phyloP scores from a whole-genome alignment of 306 rosid species.

The Vigna radiata region DNA sequence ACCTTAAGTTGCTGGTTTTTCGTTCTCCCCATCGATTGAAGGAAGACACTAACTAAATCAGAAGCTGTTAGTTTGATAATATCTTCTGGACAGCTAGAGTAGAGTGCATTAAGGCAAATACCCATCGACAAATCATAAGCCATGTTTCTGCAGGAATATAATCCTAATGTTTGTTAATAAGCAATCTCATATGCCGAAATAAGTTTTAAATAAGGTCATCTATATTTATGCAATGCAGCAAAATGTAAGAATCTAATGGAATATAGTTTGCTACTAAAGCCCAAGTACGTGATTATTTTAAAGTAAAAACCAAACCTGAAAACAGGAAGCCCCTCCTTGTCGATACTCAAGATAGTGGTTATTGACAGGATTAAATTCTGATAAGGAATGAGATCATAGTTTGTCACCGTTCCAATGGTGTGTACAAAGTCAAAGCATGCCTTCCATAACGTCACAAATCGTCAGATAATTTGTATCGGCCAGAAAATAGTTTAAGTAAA shows the following conservation, averaged over 20 bases:
- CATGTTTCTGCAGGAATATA: constrained; percentile 65
- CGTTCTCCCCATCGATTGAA: constrained; percentile 68
- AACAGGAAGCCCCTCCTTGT: constrained; percentile 86
- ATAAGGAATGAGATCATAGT: constrained; percentile 70
- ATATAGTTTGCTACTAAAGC: constrained; percentile 27
- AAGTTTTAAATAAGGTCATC: neutral
- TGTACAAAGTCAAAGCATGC: constrained; percentile 86
- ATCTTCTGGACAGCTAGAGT: constrained; percentile 73
- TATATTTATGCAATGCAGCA: neutral
- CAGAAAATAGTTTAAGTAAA: constrained; percentile 10
- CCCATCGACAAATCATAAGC: constrained; percentile 84
- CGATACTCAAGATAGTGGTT: constrained; percentile 68
- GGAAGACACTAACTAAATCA: constrained; percentile 70
- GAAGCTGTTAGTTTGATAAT: constrained; percentile 81
- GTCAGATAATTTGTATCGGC: constrained; percentile 44
- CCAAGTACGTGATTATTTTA: neutral
- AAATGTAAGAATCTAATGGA: constrained; percentile 23
- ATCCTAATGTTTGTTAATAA: constrained; percentile 31
- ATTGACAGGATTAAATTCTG: constrained; percentile 72
- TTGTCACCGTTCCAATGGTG: constrained; percentile 64
- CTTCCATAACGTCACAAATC: constrained; percentile 60
- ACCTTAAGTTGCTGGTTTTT: constrained; percentile 96
- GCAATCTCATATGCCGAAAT: neutral
- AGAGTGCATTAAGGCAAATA: constrained; percentile 74
- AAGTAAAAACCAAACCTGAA: constrained; percentile 66